Base-by-base conservation (phyloP, 768 basidiomycete species). In the Heimioporus sp. region DNA sequence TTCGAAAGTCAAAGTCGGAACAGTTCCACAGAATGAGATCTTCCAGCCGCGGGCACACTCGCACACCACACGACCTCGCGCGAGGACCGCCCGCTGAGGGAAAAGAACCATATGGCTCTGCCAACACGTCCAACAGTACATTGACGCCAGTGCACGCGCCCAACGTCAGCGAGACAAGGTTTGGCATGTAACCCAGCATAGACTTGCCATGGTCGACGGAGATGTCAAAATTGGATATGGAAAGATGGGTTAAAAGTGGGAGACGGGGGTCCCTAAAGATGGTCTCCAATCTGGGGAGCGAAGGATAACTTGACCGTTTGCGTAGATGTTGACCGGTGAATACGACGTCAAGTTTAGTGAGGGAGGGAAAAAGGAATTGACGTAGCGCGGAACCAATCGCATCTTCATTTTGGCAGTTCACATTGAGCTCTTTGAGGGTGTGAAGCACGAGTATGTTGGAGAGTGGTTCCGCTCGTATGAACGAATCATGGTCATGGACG, bases 231-330 rank as follows among this genome's bases (percentile, higher is more conserved):
- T 73, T 70, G 37, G 77, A 74, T 42, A 85, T 58, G 16, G 77
- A 76, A 51, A 84, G 74, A 54, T 78, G 73, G 30, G 79, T 78
- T 35, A 84, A 68, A 49, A 69, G 59, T 4, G 71, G 75, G 28
- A 82, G 73, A 45, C 80, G 80, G 7, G 81, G 80, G 64, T 83
- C 80, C 48, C 76, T 76, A 61, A 83, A 80, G 51, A 84, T 69
- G 35, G 68, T 73, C 63, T 81, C 79, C 28, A 80, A 71, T 30
- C 76, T 73, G 36, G 78, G 78, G 48, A 83, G 66, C 7, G 57
- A 46, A 13, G 76, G 74, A 13, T 59, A 16, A 20, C 48, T 52
- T 38, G 60, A 45, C 37, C 57, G 60, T 53, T 58, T 63, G 42
- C 58, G 61, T 31, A 48, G 44, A 21, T 60, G 59, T 17, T 61